Evolutionary conservation across 2,329 filamentous ascomycete genomes (phyloP).

Genomic region (Dothistroma pini): DNA sequence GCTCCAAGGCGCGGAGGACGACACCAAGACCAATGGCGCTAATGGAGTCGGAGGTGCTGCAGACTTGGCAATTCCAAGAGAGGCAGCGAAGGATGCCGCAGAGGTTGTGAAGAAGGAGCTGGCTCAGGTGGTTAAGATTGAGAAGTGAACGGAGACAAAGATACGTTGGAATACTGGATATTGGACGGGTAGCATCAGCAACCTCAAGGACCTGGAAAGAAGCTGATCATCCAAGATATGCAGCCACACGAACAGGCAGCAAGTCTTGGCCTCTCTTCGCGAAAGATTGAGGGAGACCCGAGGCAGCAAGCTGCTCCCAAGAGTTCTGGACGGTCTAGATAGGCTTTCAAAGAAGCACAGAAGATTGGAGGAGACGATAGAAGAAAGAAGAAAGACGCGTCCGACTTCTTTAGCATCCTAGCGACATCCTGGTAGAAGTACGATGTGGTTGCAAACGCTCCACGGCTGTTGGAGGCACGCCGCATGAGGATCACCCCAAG

Average conservation of each 20-base stretch:
- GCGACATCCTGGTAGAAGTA: no score
- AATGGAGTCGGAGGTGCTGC: constrained; percentile 19
- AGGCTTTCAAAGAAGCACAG: neutral
- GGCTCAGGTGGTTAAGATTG: constrained; percentile 27
- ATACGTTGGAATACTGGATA: neutral
- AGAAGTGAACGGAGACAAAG: constrained; percentile 6
- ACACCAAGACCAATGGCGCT: constrained; percentile 10
- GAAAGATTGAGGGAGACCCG: neutral
- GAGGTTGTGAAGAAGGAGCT: constrained; percentile 50
- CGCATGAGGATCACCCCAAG: no score
- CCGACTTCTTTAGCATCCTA: no score
- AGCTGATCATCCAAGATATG: neutral
- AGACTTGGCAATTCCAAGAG: constrained; percentile 31
- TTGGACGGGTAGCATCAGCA: neutral
- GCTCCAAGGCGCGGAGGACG: constrained; percentile 24
- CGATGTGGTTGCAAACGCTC: no score
- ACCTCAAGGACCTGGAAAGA: neutral
- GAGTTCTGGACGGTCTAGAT: neutral
- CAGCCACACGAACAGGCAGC: neutral
- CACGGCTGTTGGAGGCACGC: no score
- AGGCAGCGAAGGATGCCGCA: constrained; percentile 51
- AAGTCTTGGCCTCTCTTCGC: neutral
- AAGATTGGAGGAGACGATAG: no score
- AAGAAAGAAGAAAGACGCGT: no score
- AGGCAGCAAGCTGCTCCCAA: neutral